Evolutionary conservation across 1,284 basidiomycete genomes (phyloP), one percentile per base, ranked within the genome.

Genomic region (Fistulina hepatica): DNA sequence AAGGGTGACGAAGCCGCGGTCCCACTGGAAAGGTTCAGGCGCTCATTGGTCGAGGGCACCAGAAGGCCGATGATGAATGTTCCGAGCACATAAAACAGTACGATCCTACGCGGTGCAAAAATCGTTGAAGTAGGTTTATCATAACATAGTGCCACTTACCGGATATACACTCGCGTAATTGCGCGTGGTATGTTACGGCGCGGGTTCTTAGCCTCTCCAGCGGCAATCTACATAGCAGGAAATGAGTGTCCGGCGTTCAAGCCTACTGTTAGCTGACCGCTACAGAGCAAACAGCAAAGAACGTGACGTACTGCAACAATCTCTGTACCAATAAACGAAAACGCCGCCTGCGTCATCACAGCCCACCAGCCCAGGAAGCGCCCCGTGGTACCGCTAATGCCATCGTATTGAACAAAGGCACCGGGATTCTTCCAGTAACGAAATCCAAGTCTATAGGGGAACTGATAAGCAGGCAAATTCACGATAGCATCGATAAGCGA

Each of bases 251-350:
- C 15, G 24, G 20, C 17, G 7, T 24, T 32, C n/a, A 19, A 28
- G 12, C 13, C 16, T 9, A 12, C 31, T 15, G 21, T 21, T 21
- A 4, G 10, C 17, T 8, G 22, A 17, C n/a, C n/a, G n/a, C n/a
- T n/a, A n/a, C n/a, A n/a, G n/a, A n/a, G n/a, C n/a, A n/a, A n/a
- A n/a, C n/a, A n/a, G n/a, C n/a, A 21, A 40, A 21, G 17, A 28
- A 10, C 65, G 56, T 11, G 54, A 54, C 79, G 69, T 58, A 91
- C 78, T 24, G 85, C 88, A 28, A 92, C 82, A 45, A 92, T 82
- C 57, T 93, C 90, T 7, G 86, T 89, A 34, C 66, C 66, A 40
- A 78, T 75, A 64, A 79, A 91, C 9, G 80, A 82, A 65, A 92
- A 92, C 2, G 84, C 84, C 7, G 86, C 85, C 48, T 81, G 75